A percentile compares a stretch with the other conserved stretches of the same genome.
Evolutionary conservation across 2,329 filamentous ascomycete species (phyloP).

Genomic region (Alternaria sp.): DNA sequence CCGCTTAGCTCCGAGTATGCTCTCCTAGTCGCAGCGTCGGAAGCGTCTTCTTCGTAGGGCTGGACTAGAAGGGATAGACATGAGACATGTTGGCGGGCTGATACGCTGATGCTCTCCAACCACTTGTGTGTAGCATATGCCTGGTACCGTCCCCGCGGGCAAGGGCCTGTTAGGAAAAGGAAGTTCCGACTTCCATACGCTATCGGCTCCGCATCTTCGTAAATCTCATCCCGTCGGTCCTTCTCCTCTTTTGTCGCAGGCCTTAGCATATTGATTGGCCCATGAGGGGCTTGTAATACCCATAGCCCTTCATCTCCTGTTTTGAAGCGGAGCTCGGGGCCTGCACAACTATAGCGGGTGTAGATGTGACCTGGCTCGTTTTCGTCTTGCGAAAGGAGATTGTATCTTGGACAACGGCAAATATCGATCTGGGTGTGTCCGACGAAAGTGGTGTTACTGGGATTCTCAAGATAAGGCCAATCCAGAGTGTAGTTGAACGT

Average conservation of each 20-base stretch:
- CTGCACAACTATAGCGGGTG: conserved; percentile 37
- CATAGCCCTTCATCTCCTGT: conserved; percentile 29
- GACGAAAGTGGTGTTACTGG: conserved; percentile 42
- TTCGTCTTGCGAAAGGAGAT: conserved; percentile 8
- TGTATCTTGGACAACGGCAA: conserved; percentile 33
- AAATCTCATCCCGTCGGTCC: conserved; percentile 24
- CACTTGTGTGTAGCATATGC: conserved; percentile 40
- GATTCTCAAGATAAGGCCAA: conserved; percentile 41
- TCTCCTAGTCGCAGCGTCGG: conserved; percentile 11
- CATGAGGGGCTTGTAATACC: conserved; percentile 34
- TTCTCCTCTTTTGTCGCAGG: conserved; percentile 33
- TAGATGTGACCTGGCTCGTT: conserved; percentile 40
- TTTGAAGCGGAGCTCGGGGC: conserved; percentile 34
- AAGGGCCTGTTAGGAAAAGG: conserved; percentile 39
- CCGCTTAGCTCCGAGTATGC: conserved; percentile 29
- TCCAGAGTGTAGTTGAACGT: conserved; percentile 47
- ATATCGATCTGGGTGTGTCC: conserved; percentile 37
- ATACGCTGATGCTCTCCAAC: conserved; percentile 26
- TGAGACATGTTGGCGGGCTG: conserved; percentile 30
- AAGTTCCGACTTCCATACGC: conserved; percentile 40
- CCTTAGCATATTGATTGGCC: conserved; percentile 41
- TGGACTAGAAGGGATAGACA: conserved; percentile 34
- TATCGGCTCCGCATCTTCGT: conserved; percentile 34
- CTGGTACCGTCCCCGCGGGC: conserved; percentile 46
- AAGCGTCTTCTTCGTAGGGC: conserved; percentile 43